Evolutionary conservation across 805 yeast genomes (phyloP).

Genomic region (Priceomyces melissophilus): DNA sequence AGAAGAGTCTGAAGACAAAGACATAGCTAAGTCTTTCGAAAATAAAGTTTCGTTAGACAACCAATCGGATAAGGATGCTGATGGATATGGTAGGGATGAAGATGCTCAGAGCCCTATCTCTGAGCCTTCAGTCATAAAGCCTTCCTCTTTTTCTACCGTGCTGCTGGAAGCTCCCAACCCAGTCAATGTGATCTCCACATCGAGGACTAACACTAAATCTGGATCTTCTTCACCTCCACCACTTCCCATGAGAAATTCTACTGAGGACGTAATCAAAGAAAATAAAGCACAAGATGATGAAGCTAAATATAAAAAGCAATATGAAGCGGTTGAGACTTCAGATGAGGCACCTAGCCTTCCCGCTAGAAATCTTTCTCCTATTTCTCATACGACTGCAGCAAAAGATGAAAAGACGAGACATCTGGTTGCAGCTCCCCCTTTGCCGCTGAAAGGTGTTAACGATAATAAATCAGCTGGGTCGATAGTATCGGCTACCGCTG

Average conservation of each 20-base stretch:
- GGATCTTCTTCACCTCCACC: conserved; percentile 3
- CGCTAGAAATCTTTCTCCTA: conserved; percentile 19
- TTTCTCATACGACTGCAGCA: conserved; percentile 11
- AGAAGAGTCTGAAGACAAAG: conserved; percentile 14
- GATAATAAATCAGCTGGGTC: conserved; percentile 1
- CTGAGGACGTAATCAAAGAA: conserved; percentile 8
- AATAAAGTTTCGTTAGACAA: conserved; percentile 11
- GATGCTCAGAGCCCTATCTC: conserved; percentile 1
- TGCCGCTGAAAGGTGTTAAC: conserved; percentile 6
- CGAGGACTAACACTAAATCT: conserved; percentile 1
- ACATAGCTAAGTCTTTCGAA: conserved; percentile 15
- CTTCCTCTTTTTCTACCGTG: not conserved
- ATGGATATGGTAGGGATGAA: conserved; percentile 5
- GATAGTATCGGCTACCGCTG: conserved; percentile 60
- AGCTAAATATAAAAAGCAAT: conserved; percentile 7
- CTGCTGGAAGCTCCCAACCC: conserved; percentile 9
- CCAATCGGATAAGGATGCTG: conserved; percentile 10
- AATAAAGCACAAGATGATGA: not conserved
- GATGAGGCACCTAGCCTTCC: conserved; percentile 12
- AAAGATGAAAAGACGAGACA: conserved; percentile 17
- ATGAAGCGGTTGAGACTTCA: not conserved
- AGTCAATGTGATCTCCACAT: conserved; percentile 2
- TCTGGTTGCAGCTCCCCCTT: conserved; percentile 8
- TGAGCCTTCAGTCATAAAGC: conserved; percentile 4
- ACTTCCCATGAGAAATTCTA: conserved; percentile 5